A percentile compares a stretch with the other conserved stretches of the same genome.
Conservation (phyloP, 768 basidiomycete species). For the Boletus fagicola region DNA sequence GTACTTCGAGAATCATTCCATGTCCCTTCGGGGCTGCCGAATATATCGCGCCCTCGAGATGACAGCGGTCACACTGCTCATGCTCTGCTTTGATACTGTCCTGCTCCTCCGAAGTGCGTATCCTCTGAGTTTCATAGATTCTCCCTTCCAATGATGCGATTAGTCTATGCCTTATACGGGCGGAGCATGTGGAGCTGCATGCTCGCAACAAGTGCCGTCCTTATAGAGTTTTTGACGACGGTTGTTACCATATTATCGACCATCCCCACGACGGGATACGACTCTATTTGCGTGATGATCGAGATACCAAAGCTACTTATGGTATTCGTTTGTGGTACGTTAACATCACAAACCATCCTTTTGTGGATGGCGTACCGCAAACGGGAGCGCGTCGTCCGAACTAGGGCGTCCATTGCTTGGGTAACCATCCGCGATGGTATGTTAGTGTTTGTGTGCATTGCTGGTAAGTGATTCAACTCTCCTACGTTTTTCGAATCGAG, state of each 20-base stretch:
- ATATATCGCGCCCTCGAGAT: conserved; percentile 17
- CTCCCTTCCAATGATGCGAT: neutral
- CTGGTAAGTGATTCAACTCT: conserved; percentile 10
- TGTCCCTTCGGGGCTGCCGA: conserved; percentile 10
- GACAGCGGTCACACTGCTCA: conserved; percentile 3
- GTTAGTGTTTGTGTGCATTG: conserved; percentile 12
- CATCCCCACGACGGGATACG: conserved; percentile 12
- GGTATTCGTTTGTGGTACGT: conserved; percentile 6
- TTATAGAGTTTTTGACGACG: conserved; percentile 11
- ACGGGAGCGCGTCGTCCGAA: neutral
- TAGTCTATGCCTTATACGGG: conserved; percentile 24
- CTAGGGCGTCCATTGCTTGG: conserved; percentile 7
- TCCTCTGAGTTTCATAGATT: neutral
- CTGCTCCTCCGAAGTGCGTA: conserved; percentile 25
- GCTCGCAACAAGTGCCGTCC: conserved; percentile 5
- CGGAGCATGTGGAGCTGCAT: neutral
- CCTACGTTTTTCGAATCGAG: neutral
- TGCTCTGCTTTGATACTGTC: conserved; percentile 19
- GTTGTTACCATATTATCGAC: neutral
- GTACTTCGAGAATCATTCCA: neutral
- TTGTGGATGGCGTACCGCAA: conserved; percentile 20
- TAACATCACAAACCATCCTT: conserved; percentile 16
- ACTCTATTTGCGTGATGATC: conserved; percentile 14
- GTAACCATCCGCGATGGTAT: conserved; percentile 28
- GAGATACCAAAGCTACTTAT: neutral